Evolutionary conservation across 257 asterid species (phyloP), one percentile per base, ranked within the genome.

Genomic region (Marsdenia floribunda): DNA sequence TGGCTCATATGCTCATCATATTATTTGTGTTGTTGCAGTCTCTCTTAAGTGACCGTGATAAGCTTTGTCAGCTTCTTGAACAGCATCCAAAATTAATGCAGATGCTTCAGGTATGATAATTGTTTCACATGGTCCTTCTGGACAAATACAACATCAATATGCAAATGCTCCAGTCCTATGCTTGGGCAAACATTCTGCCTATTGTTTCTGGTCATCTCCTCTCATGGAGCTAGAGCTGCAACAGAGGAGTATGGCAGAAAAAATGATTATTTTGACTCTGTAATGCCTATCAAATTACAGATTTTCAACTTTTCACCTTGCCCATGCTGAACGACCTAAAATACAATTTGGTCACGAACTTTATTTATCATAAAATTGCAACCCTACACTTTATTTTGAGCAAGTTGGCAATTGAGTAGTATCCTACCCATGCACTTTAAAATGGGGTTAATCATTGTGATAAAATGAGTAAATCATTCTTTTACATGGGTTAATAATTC

Each of bases 21-120:
- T 55, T 40, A 58, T 52, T 12, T 73, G 49, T 66, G 55, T 68
- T 50, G 77, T 74, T 88, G 86, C 87, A 89, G 94, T 76, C 91
- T 68, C 88, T 94, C 74, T 87, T 95, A 81, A 85, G 92, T 78
- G 99, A 95, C 85, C 93, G 98, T 52, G 96, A 89, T 53, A 95
- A 90, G 80, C 99, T 95, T 16, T 90, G 98, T 83, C 94, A 86
- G 86, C 91, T 95, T 80, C 88, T 95, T 49, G 98, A 92, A 82
- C 94, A 95, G 79, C 95, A 92, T 75, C 99, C 99, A 19, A 95
- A 92, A 85, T 79, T 95, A 83, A 90, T 95, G 98, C 96, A 95
- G 88, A 88, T 95, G 98, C 93, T 95, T 78, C 89, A 90, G 96
- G 96, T 90, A 57, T 68, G 84, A 80, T 57, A 15, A 70, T 58